phyloP scores from a whole-genome alignment of 352 stramenopile genomes.

The Globisporangium solare region DNA sequence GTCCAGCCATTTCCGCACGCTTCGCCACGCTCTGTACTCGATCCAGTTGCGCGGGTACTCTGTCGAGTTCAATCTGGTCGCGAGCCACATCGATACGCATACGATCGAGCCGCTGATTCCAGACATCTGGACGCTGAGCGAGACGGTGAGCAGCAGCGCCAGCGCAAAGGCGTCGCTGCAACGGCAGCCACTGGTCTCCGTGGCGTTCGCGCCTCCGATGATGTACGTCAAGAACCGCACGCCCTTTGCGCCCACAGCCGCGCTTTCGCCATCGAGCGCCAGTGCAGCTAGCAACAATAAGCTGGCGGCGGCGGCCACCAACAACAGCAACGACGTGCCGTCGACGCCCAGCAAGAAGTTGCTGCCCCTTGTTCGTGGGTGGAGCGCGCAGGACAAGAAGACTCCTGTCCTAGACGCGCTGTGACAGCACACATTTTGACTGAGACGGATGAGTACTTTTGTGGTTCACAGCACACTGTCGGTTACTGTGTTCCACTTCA shows the following conservation, averaged over 20 bases:
- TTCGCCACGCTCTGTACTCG: slow-evolving; percentile 28
- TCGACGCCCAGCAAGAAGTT: slow-evolving; percentile 6
- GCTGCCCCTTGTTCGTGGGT: not conserved
- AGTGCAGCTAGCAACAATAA: not conserved
- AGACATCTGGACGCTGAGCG: slow-evolving; percentile 17
- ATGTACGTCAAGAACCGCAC: slow-evolving; percentile 45
- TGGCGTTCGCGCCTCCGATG: slow-evolving; percentile 31
- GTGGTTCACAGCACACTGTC: not conserved
- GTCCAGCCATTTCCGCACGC: slow-evolving; percentile 14
- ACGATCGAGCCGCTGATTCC: slow-evolving; percentile 56
- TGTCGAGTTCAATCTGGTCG: slow-evolving; percentile 44
- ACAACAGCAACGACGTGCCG: not conserved
- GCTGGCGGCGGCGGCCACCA: not conserved
- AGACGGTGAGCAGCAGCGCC: not conserved
- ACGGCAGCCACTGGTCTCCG: not conserved
- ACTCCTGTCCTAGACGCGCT: no score
- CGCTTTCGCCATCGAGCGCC: not conserved
- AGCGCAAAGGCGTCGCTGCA: not conserved
- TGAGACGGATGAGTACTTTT: slow-evolving; percentile 1
- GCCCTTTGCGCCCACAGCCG: slow-evolving; percentile 15
- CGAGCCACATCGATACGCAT: slow-evolving; percentile 50
- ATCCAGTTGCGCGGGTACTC: slow-evolving; percentile 40
- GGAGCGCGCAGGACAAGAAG: slow-evolving; percentile 5
- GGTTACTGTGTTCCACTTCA: not conserved
- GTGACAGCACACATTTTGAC: no score